Conservation (phyloP, 1,284 basidiomycete genomes). For the Cutaneotrichosporon dermatis region DNA sequence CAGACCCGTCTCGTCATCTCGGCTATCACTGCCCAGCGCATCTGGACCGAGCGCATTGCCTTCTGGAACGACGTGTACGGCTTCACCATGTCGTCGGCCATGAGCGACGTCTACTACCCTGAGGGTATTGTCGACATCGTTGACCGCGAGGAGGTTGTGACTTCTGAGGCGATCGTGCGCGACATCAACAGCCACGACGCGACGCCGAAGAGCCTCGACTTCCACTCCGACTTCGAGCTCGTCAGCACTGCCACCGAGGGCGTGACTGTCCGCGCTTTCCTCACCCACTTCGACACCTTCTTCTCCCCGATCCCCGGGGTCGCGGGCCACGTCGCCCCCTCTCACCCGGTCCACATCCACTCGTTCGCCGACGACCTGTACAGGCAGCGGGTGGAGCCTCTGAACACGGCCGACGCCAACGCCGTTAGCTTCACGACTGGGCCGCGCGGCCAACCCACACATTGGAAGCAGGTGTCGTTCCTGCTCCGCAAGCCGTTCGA, state of each 20-base stretch:
- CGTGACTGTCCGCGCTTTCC: conserved; percentile 70
- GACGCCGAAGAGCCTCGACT: conserved; percentile 68
- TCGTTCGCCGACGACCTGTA: conserved; percentile 34
- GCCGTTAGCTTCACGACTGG: conserved; percentile 81
- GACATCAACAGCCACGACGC: conserved; percentile 68
- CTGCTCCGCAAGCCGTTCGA: conserved; percentile 73
- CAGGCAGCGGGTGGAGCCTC: conserved; percentile 22
- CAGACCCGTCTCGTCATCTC: conserved; percentile 81
- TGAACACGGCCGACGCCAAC: conserved; percentile 31
- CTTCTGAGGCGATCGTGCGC: conserved; percentile 59
- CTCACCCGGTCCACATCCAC: conserved; percentile 33
- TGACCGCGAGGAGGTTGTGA: conserved; percentile 63
- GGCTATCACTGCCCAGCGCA: conserved; percentile 68
- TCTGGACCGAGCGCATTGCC: conserved; percentile 71
- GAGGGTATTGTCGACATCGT: conserved; percentile 81
- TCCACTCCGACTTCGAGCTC: conserved; percentile 69
- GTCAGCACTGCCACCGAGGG: conserved; percentile 58
- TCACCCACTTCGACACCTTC: conserved; percentile 93
- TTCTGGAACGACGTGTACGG: conserved; percentile 94
- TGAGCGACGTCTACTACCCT: conserved; percentile 61
- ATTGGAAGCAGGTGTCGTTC: conserved; percentile 97
- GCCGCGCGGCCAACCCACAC: conserved; percentile 75
- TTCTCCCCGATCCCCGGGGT: conserved; percentile 61
- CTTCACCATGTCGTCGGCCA: conserved; percentile 69
- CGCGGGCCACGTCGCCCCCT: conserved; percentile 52